These are phyloP conservation scores for Carex littledalei DNA, from an alignment of 176 grass and related monocot genomes.

Conservation along the genomic window DNA sequence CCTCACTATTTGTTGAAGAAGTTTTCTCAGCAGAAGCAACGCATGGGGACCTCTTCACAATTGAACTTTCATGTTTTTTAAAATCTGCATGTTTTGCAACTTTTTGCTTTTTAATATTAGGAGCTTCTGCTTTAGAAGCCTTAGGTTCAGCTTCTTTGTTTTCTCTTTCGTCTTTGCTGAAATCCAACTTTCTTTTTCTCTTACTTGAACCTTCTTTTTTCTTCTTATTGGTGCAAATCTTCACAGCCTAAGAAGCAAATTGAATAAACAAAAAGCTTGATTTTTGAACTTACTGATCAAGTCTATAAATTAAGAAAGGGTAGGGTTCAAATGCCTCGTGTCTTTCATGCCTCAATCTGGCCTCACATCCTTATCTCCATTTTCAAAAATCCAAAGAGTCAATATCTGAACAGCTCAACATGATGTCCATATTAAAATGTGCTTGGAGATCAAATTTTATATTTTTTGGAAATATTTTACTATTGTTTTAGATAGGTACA, in stretches of 20 bases:
- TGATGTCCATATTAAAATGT: too few relatives aligned
- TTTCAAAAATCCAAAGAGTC: too few relatives aligned
- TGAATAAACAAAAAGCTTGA: background rate
- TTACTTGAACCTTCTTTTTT: background rate
- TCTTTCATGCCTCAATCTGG: too few relatives aligned
- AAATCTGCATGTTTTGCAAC: background rate
- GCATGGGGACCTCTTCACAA: slow-evolving; percentile 9
- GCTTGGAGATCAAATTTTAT: too few relatives aligned
- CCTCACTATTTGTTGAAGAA: background rate
- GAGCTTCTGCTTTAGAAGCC: background rate
- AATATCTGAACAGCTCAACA: too few relatives aligned
- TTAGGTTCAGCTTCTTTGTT: background rate
- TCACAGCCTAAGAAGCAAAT: background rate
- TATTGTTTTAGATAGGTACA: too few relatives aligned
- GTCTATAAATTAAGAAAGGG: background rate
- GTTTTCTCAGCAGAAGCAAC: slow-evolving; percentile 25
- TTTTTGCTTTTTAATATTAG: slow-evolving; percentile 25
- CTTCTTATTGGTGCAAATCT: background rate
- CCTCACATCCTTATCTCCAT: too few relatives aligned
- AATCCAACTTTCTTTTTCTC: slow-evolving; percentile 15
- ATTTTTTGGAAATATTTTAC: too few relatives aligned
- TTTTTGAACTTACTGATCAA: background rate
- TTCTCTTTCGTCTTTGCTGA: slow-evolving; percentile 1
- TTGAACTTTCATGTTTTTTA: slow-evolving; percentile 12
- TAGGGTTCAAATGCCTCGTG: too few relatives aligned